Conservation (phyloP, 2,329 filamentous ascomycete genomes). For the Colletotrichum graminicola region DNA sequence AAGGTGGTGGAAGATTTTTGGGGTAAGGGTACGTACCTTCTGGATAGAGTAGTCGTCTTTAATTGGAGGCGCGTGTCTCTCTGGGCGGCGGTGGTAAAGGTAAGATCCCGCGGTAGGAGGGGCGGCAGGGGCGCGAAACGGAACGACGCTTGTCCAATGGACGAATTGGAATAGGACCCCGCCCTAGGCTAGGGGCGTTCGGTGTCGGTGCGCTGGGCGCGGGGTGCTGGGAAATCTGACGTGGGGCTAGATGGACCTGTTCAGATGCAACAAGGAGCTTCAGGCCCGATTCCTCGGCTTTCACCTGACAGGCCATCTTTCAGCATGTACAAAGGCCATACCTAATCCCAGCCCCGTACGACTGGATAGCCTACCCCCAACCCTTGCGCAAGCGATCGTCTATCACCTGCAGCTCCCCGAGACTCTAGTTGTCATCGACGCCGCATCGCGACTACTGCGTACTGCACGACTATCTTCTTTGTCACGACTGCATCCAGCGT, state of each 20-base stretch:
- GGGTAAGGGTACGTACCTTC: conserved; percentile 38
- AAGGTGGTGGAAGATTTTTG: conserved; percentile 40
- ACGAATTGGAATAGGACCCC: conserved; percentile 35
- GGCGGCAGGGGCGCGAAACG: conserved; percentile 17
- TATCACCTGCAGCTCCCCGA: conserved; percentile 22
- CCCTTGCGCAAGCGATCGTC: conserved; percentile 11
- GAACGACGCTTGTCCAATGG: conserved; percentile 25
- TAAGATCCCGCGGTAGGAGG: conserved; percentile 19
- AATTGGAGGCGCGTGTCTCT: conserved; percentile 5
- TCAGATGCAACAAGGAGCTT: conserved; percentile 41
- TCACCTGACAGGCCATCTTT: conserved; percentile 41
- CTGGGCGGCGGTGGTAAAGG: conserved; percentile 2
- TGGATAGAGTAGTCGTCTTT: neutral
- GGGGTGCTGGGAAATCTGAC: conserved; percentile 36
- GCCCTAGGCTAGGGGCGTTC: conserved; percentile 7
- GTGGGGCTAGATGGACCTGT: conserved; percentile 39
- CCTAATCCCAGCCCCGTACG: conserved; percentile 31
- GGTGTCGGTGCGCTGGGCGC: conserved; percentile 4
- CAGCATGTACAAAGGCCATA: conserved; percentile 35
- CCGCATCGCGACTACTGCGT: conserved; percentile 1
- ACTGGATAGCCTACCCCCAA: conserved; percentile 12
- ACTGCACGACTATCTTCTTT: conserved; percentile 6
- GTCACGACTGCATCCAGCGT: conserved; percentile 10
- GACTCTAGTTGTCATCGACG: conserved; percentile 4
- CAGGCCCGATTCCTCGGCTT: conserved; percentile 41